Percentiles rank a stretch among this genome's conserved stretches.
phyloP scores from a whole-genome alignment of 306 rosid genomes.

The Hippophae gyantsensis region DNA sequence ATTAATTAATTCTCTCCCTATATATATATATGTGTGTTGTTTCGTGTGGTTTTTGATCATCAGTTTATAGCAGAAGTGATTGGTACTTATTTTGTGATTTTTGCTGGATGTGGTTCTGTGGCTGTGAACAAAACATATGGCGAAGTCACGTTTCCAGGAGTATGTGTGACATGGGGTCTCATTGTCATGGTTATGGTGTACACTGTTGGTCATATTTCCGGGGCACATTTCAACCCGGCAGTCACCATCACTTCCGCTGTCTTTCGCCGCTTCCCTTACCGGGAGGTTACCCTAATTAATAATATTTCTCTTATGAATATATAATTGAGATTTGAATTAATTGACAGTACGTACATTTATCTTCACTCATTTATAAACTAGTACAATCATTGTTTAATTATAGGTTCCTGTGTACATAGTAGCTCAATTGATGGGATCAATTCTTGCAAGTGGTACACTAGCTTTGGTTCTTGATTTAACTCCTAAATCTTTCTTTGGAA shows the following conservation, averaged over 20 bases:
- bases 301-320: background rate
- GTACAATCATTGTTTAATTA: background rate
- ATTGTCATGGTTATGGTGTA: slow-evolving; percentile 43
- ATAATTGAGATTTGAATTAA: background rate
- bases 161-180: slow-evolving; percentile 39
- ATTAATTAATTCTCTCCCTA: no score
- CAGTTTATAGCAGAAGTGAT: slow-evolving; percentile 57
- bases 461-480: slow-evolving; percentile 28
- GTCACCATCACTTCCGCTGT: slow-evolving; percentile 48
- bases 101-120: slow-evolving; percentile 48
- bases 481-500: slow-evolving; percentile 35
- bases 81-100: slow-evolving; percentile 51
- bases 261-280: slow-evolving; percentile 34
- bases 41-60: no score
- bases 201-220: slow-evolving; percentile 56
- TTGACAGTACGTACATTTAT: background rate
- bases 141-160: slow-evolving; percentile 44
- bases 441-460: slow-evolving; percentile 55
- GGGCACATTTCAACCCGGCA: slow-evolving; percentile 56
- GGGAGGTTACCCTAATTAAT: slow-evolving; percentile 19
- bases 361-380: background rate
- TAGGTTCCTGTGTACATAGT: slow-evolving; percentile 49
- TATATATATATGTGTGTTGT: background rate
- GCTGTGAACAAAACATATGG: slow-evolving; percentile 33
- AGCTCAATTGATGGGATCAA: slow-evolving; percentile 43